These are phyloP conservation scores for Solanum hybrid DNA, from an alignment of 305 asterid genomes.

Conservation along the genomic window DNA sequence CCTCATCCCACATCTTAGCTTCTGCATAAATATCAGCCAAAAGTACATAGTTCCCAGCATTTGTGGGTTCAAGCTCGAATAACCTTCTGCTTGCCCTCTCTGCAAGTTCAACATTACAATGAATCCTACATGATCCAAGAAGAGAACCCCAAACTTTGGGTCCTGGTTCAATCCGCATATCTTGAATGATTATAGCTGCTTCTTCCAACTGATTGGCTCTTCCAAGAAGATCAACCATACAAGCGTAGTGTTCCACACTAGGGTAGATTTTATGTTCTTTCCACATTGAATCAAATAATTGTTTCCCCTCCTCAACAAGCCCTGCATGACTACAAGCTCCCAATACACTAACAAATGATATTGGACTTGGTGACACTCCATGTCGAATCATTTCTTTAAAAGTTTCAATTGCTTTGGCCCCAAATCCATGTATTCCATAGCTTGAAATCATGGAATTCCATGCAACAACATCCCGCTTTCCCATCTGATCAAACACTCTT, in stretches of 20 bases:
- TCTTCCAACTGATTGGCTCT: constrained; percentile 78
- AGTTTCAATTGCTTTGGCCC: constrained; percentile 46
- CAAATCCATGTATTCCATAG: constrained; percentile 69
- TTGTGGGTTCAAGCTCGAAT: constrained; percentile 77
- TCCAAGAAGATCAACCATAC: constrained; percentile 89
- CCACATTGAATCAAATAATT: constrained; percentile 54
- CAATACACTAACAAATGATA: constrained; percentile 68
- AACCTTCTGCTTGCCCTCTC: constrained; percentile 66
- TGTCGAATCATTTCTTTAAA: constrained; percentile 52
- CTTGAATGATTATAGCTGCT: constrained; percentile 62
- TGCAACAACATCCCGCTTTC: constrained; percentile 54
- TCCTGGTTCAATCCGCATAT: constrained; percentile 73
- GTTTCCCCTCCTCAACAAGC: constrained; percentile 64
- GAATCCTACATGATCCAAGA: constrained; percentile 86
- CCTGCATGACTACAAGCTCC: constrained; percentile 97
- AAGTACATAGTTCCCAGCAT: constrained; percentile 92
- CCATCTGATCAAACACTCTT: constrained; percentile 56
- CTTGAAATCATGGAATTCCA: constrained; percentile 91
- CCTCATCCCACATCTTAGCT: constrained; percentile 83
- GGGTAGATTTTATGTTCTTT: constrained; percentile 45
- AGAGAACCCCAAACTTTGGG: constrained; percentile 86
- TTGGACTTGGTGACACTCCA: constrained; percentile 58
- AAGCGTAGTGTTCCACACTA: constrained; percentile 77
- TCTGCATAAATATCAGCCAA: constrained; percentile 80
- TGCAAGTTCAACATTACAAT: constrained; percentile 68